These are phyloP conservation scores for Parathielavia hyrcaniae DNA, from an alignment of 495 filamentous ascomycete species.

Conservation along the genomic window DNA sequence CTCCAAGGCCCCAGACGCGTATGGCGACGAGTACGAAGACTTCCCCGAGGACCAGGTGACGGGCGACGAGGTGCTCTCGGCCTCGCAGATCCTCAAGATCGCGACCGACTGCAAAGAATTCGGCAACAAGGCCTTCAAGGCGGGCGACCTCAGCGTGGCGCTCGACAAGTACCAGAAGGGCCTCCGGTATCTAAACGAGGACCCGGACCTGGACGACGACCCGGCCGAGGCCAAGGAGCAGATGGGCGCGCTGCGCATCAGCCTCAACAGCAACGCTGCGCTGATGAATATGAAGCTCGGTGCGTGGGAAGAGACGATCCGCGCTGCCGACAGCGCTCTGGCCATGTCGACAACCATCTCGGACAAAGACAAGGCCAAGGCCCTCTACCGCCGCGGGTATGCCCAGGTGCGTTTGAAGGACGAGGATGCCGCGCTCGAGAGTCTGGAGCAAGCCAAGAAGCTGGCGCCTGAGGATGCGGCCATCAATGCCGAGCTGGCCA, in stretches of 20 bases:
- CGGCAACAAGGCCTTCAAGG: constrained; percentile 89
- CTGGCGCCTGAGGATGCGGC: constrained; percentile 70
- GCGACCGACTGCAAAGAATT: constrained; percentile 84
- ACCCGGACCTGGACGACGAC: constrained; percentile 66
- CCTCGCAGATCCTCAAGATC: constrained; percentile 64
- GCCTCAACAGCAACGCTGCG: constrained; percentile 40
- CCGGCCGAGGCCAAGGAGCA: constrained; percentile 58
- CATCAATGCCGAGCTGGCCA: constrained; percentile 64
- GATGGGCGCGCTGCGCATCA: constrained; percentile 55
- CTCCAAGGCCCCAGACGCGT: constrained; percentile 63
- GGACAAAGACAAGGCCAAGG: constrained; percentile 82
- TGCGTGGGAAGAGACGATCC: constrained; percentile 60
- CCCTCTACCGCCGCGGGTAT: constrained; percentile 70
- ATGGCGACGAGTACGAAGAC: constrained; percentile 91
- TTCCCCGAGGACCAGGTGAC: constrained; percentile 77
- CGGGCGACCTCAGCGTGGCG: constrained; percentile 58
- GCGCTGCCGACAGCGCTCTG: constrained; percentile 66
- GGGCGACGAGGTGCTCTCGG: constrained; percentile 46
- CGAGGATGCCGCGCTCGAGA: constrained; percentile 74
- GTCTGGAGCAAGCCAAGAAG: constrained; percentile 69
- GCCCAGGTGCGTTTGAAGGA: constrained; percentile 71
- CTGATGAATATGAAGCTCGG: constrained; percentile 70
- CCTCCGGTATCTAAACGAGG: constrained; percentile 89
- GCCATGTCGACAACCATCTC: constrained; percentile 54
- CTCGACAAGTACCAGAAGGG: constrained; percentile 97